A percentile compares a stretch with the other conserved stretches of the same genome.
phyloP scores from a whole-genome alignment of 78 protist species.

The Dictyostelium purpureum region DNA sequence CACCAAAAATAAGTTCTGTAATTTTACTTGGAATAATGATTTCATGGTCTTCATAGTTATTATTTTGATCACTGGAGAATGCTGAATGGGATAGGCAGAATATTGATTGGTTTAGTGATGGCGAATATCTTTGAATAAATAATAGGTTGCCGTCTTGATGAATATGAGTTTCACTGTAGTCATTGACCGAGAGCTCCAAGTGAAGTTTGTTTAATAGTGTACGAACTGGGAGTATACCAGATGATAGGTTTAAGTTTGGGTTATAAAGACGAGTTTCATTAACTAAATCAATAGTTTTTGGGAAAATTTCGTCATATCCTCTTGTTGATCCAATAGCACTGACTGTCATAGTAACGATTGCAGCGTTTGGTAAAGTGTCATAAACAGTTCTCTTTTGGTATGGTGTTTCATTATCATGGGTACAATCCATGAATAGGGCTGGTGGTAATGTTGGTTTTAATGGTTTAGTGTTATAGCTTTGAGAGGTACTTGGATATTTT shows the following conservation, averaged over 20 bases:
- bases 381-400: slow-evolving; percentile 61
- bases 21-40: slow-evolving; percentile 50
- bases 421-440: slow-evolving; percentile 83
- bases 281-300: slow-evolving; percentile 85
- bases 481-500: not conserved
- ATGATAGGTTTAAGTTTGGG: not conserved
- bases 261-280: slow-evolving; percentile 79
- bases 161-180: slow-evolving; percentile 53
- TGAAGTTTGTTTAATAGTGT: slow-evolving; percentile 50
- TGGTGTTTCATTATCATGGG: slow-evolving; percentile 87
- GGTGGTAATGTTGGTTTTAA: slow-evolving; percentile 72
- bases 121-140: slow-evolving; percentile 74
- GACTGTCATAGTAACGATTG: slow-evolving; percentile 79
- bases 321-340: slow-evolving; percentile 86
- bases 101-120: slow-evolving; percentile 35
- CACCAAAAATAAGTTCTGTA: slow-evolving; percentile 60
- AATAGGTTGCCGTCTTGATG: slow-evolving; percentile 74
- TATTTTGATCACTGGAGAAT: not conserved
- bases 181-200: slow-evolving; percentile 33
- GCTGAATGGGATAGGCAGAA: slow-evolving; percentile 66
- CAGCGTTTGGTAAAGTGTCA: slow-evolving; percentile 82
- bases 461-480: not conserved
- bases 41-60: not conserved
- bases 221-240: slow-evolving; percentile 54
- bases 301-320: slow-evolving; percentile 89